Evolutionary conservation across 441 rosid genomes (phyloP).

Genomic region (Biscutella laevigata): DNA sequence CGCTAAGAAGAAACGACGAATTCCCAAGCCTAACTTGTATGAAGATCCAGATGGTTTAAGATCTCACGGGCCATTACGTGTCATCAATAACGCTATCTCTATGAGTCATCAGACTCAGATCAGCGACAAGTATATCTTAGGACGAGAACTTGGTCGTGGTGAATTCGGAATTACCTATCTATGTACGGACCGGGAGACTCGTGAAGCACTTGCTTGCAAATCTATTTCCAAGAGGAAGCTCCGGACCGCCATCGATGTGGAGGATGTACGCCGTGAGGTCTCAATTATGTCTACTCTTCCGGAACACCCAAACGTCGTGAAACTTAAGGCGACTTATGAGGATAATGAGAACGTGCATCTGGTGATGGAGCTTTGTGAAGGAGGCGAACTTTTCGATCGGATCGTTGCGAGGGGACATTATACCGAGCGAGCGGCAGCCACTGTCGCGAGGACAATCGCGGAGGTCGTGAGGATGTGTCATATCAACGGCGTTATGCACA

Average conservation of each 20-base stretch:
- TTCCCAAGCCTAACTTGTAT: slow-evolving; percentile 35
- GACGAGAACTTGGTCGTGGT: slow-evolving; percentile 90
- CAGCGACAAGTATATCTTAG: slow-evolving; percentile 76
- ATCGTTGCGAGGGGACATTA: slow-evolving; percentile 94
- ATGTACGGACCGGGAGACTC: slow-evolving; percentile 83
- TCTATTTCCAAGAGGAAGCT: slow-evolving; percentile 82
- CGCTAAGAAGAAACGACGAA: slow-evolving; percentile 30
- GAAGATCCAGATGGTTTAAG: slow-evolving; percentile 30
- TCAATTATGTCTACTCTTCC: slow-evolving; percentile 83
- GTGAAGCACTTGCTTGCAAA: slow-evolving; percentile 73
- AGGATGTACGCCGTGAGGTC: slow-evolving; percentile 88
- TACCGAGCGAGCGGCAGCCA: slow-evolving; percentile 85
- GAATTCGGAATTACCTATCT: slow-evolving; percentile 93
- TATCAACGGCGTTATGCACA: slow-evolving; percentile 81
- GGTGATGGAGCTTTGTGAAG: slow-evolving; percentile 95
- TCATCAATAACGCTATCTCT: slow-evolving; percentile 53
- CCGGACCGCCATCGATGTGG: slow-evolving; percentile 78
- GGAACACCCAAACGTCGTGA: slow-evolving; percentile 70
- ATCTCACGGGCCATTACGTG: slow-evolving; percentile 70
- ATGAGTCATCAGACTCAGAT: slow-evolving; percentile 65
- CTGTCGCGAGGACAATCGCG: slow-evolving; percentile 64
- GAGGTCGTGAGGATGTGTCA: slow-evolving; percentile 96
- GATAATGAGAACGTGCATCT: slow-evolving; percentile 85
- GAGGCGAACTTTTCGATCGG: slow-evolving; percentile 93
- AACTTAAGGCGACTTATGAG: slow-evolving; percentile 81